A percentile compares a stretch with the other conserved stretches of the same genome.
These are phyloP conservation scores for Colletotrichum tanaceti DNA, from an alignment of 2,329 filamentous ascomycete species.

Conservation along the genomic window DNA sequence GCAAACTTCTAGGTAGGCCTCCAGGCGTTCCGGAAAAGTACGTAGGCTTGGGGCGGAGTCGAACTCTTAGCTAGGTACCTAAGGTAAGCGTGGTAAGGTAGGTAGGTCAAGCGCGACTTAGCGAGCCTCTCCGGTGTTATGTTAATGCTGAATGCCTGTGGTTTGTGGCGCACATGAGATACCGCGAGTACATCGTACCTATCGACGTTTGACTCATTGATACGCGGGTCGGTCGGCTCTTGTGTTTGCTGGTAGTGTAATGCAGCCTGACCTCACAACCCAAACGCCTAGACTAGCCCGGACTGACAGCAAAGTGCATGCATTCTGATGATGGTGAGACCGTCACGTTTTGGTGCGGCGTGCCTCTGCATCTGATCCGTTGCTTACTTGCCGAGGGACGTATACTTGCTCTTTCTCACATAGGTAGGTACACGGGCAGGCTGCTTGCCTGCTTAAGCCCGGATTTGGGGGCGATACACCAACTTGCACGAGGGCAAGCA, in stretches of 20 bases:
- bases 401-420: too few species aligned
- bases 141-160: not conserved
- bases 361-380: not conserved
- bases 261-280: slow-evolving; percentile 14
- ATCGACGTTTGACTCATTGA: not conserved
- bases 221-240: too few species aligned
- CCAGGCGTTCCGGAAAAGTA: slow-evolving; percentile 8
- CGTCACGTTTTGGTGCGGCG: not conserved
- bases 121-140: not conserved
- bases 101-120: not conserved
- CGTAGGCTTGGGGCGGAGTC: slow-evolving; percentile 25
- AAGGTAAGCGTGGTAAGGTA: too few species aligned
- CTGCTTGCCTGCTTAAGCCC: not conserved
- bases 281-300: not conserved
- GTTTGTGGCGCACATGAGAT: not conserved
- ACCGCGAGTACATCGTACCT: too few species aligned
- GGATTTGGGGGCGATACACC: not conserved
- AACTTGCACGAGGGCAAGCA: not conserved
- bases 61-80: slow-evolving; percentile 33
- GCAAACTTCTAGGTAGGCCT: slow-evolving; percentile 5
- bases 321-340: slow-evolving; percentile 6
- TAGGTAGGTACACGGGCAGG: too few species aligned
- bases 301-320: slow-evolving; percentile 21
- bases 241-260: not conserved
- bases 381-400: not conserved